phyloP scores from a whole-genome alignment of 2,329 filamentous ascomycete genomes.

The Claviceps paspali region DNA sequence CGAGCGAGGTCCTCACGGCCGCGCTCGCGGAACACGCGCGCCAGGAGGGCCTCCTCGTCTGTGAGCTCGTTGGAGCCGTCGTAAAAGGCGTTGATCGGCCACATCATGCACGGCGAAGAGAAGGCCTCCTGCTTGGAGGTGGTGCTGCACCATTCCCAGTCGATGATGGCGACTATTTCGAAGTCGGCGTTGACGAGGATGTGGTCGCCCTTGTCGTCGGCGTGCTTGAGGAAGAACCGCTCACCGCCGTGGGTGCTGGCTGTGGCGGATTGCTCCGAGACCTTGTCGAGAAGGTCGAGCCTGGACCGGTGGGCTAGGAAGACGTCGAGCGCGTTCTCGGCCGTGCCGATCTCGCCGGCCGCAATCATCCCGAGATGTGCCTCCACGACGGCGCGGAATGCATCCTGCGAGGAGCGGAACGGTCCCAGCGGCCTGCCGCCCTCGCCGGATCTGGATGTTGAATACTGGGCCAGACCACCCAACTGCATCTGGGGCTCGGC shows the following conservation, averaged over 20 bases:
- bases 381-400: constrained; percentile 7
- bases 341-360: not conserved
- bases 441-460: not conserved
- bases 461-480: not conserved
- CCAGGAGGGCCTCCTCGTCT: too few relatives aligned
- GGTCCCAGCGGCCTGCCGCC: constrained; percentile 8
- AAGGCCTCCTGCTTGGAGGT: constrained; percentile 16
- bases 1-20: too few relatives aligned
- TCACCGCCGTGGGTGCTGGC: too few relatives aligned
- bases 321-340: not conserved
- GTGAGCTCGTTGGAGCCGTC: too few relatives aligned
- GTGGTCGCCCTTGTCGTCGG: too few relatives aligned
- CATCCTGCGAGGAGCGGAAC: constrained; percentile 12
- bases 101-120: constrained; percentile 19
- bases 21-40: too few relatives aligned
- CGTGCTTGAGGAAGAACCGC: too few relatives aligned
- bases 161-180: too few relatives aligned
- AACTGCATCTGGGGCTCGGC: not conserved
- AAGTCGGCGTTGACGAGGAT: too few relatives aligned
- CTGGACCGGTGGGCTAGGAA: not conserved
- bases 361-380: constrained; percentile 12
- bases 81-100: constrained; percentile 15
- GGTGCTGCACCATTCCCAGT: constrained; percentile 11
- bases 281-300: not conserved
- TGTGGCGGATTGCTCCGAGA: too few relatives aligned